A percentile compares a stretch with the other conserved stretches of the same genome.
Evolutionary conservation across 2,329 filamentous ascomycete species (phyloP).

Genomic region (Penicillium olsonii): DNA sequence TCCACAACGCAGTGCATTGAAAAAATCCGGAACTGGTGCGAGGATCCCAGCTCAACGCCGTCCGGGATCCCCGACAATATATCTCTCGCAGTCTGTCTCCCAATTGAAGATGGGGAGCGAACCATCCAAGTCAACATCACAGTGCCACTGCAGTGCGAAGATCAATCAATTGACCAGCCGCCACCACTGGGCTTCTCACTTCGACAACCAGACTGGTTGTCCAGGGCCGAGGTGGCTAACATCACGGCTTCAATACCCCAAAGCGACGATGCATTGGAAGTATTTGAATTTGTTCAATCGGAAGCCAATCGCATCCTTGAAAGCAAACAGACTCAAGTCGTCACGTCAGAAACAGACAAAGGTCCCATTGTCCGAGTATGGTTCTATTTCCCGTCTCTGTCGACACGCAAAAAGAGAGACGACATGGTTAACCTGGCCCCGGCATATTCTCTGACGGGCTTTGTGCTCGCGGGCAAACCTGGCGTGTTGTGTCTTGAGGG

Average conservation of each 20-base stretch:
- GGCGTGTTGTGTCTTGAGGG: constrained; percentile 44
- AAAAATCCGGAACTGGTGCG: constrained; percentile 31
- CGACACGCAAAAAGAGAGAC: constrained; percentile 59
- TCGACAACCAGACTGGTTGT: constrained; percentile 56
- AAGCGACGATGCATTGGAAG: constrained; percentile 46
- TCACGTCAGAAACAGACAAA: neutral
- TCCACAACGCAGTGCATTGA: constrained; percentile 33
- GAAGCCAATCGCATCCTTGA: constrained; percentile 35
- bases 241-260: constrained; percentile 45
- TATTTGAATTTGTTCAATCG: constrained; percentile 49
- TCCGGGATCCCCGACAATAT: constrained; percentile 23
- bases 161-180: constrained; percentile 20
- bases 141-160: constrained; percentile 25
- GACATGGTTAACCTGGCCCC: constrained; percentile 59
- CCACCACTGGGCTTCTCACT: constrained; percentile 35
- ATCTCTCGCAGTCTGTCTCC: constrained; percentile 26
- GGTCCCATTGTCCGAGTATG: constrained; percentile 54
- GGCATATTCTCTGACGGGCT: constrained; percentile 57
- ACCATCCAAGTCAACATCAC: constrained; percentile 32
- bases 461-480: constrained; percentile 62
- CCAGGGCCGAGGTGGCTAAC: constrained; percentile 47
- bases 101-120: constrained; percentile 25
- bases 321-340: constrained; percentile 9
- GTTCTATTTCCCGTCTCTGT: constrained; percentile 66
- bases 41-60: constrained; percentile 13